Percentiles rank a stretch among this genome's conserved stretches.
phyloP scores from a whole-genome alignment of 1,284 basidiomycete species.

The Waitea zeae region DNA sequence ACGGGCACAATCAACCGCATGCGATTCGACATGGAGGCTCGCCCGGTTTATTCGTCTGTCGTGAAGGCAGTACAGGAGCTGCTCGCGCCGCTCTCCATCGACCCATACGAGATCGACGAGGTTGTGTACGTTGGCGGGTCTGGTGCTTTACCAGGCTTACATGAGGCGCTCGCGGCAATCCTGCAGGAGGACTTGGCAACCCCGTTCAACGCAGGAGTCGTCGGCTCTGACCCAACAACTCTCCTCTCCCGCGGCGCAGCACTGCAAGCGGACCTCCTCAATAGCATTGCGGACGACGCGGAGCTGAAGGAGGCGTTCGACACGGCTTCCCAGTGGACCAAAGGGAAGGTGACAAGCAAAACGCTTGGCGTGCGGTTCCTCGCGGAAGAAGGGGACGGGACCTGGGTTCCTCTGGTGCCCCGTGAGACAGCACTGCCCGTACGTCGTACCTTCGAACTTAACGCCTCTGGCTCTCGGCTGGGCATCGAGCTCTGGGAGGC shows the following conservation, averaged over 20 bases:
- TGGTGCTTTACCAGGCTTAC: conserved; percentile 72
- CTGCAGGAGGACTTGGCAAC: conserved; percentile 55
- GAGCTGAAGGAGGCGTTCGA: conserved; percentile 38
- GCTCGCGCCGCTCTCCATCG: conserved; percentile 43
- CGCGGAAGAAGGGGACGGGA: conserved; percentile 32
- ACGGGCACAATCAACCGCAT: conserved; percentile 87
- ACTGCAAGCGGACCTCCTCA: conserved; percentile 65
- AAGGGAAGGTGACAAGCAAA: conserved; percentile 37
- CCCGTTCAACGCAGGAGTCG: conserved; percentile 45
- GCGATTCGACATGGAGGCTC: conserved; percentile 82
- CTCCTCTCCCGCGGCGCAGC: conserved; percentile 83
- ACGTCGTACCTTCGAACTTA: conserved; percentile 53
- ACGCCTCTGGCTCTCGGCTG: conserved; percentile 52
- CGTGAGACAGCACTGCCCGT: conserved; percentile 71
- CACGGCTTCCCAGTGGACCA: conserved; percentile 23
- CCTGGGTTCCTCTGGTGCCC: conserved; percentile 49
- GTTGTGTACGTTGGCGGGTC: conserved; percentile 86
- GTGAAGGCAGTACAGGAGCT: conserved; percentile 44
- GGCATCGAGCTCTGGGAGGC: conserved; percentile 84
- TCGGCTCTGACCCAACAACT: conserved; percentile 77
- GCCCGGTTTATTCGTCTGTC: conserved; percentile 59
- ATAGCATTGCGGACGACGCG: conserved; percentile 25
- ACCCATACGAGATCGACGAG: conserved; percentile 77
- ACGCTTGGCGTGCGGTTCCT: conserved; percentile 78
- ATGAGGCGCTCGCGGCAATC: conserved; percentile 53